A percentile compares a stretch with the other conserved stretches of the same genome.
Evolutionary conservation across 208 protist genomes (phyloP).

Genomic region (Trypanosoma brucei): DNA sequence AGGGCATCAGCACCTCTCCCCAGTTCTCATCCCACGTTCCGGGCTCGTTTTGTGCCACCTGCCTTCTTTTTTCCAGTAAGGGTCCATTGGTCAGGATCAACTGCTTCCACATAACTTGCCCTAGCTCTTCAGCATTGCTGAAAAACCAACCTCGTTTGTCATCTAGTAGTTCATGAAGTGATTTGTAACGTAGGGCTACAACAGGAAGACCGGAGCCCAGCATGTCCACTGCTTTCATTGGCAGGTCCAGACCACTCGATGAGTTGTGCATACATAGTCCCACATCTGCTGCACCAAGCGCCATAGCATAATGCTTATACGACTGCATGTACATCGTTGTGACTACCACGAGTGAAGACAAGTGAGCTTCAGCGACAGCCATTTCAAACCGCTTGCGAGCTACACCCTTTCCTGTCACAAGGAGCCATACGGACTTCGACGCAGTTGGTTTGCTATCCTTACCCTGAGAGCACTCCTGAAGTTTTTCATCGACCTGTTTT

Average conservation of each 20-base stretch:
- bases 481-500: conserved; percentile 61
- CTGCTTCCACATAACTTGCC: conserved; percentile 31
- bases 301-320: conserved; percentile 90
- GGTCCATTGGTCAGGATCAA: conserved; percentile 1
- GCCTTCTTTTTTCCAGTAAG: conserved; percentile 6
- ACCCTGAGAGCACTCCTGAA: conserved; percentile 26
- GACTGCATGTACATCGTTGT: conserved; percentile 90
- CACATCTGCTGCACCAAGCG: conserved; percentile 89
- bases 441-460: conserved; percentile 12
- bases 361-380: conserved; percentile 35
- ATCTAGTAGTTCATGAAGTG: conserved; percentile 88
- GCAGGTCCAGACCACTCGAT: conserved; percentile 93
- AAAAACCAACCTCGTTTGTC: conserved; percentile 64
- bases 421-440: conserved; percentile 47
- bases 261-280: conserved; percentile 95
- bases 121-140: conserved; percentile 42
- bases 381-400: conserved; percentile 61
- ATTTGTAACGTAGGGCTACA: conserved; percentile 80
- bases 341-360: conserved; percentile 69
- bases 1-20: conserved; percentile 33
- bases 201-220: conserved; percentile 92
- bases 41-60: conserved; percentile 4
- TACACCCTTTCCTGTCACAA: conserved; percentile 78
- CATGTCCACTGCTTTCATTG: conserved; percentile 98
- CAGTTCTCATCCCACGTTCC: conserved; percentile 70